Evolutionary conservation across 1,284 basidiomycete species (phyloP).

Genomic region (Ceratobasidium sp.): DNA sequence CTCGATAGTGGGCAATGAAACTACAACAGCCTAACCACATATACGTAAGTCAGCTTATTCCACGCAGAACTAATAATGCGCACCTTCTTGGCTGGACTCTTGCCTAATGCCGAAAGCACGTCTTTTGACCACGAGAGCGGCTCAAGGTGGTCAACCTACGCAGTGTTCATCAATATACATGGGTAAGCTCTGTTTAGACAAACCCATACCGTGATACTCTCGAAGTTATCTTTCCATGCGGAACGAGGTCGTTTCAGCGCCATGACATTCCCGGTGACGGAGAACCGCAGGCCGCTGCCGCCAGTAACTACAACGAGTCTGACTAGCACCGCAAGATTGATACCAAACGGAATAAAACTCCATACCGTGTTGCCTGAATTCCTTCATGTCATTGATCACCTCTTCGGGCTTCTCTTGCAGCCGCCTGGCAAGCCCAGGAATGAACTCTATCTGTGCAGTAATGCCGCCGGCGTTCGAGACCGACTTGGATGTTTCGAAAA

Average conservation of each 20-base stretch:
- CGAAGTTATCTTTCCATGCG: conserved; percentile 78
- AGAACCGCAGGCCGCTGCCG: conserved; percentile 85
- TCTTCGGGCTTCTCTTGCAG: conserved; percentile 79
- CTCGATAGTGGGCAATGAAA: conserved; percentile 93
- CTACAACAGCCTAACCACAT: conserved; percentile 74
- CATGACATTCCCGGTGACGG: conserved; percentile 87
- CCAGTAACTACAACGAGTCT: conserved; percentile 69
- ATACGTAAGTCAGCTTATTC: neutral
- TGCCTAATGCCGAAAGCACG: conserved; percentile 81
- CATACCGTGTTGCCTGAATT: conserved; percentile 75
- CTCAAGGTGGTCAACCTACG: conserved; percentile 66
- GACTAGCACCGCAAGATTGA: neutral
- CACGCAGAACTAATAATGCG: conserved; percentile 23
- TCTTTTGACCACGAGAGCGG: conserved; percentile 76
- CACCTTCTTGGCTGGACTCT: conserved; percentile 77
- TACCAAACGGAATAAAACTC: conserved; percentile 44
- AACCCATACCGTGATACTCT: conserved; percentile 66
- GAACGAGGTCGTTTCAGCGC: conserved; percentile 76
- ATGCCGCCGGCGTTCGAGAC: conserved; percentile 70
- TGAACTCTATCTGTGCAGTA: conserved; percentile 79
- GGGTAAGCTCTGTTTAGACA: neutral
- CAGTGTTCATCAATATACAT: neutral
- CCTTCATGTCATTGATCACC: conserved; percentile 79
- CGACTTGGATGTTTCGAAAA: conserved; percentile 77
- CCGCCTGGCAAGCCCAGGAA: conserved; percentile 78